Conservation (phyloP, 495 filamentous ascomycete species). For the Articulospora tetracladia region DNA sequence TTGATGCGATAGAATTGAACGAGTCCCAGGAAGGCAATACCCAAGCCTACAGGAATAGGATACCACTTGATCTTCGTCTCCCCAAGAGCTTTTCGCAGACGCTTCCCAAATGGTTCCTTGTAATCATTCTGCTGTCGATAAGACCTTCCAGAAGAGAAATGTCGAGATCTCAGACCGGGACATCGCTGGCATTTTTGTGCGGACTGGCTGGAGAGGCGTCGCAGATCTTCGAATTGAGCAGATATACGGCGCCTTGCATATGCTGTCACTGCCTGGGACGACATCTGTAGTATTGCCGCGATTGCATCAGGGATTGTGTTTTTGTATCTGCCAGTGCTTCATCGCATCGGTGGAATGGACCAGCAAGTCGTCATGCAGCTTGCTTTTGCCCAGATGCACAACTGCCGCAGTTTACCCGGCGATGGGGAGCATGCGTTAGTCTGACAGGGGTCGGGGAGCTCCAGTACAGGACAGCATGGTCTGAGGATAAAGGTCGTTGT, state of each 20-base stretch:
- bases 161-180: constrained; percentile 24
- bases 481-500: no score
- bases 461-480: background rate
- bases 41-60: constrained; percentile 89
- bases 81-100: constrained; percentile 58
- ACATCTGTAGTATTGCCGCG: constrained; percentile 7
- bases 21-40: constrained; percentile 81
- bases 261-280: constrained; percentile 5
- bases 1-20: constrained; percentile 78
- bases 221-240: constrained; percentile 6
- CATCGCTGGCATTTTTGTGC: constrained; percentile 3
- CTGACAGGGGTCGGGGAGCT: no score
- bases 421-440: no score
- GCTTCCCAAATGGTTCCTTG: constrained; percentile 59
- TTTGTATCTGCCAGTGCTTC: background rate
- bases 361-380: background rate
- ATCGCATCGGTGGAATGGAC: background rate
- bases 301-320: background rate
- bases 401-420: background rate
- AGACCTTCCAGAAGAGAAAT: constrained; percentile 37
- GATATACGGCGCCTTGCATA: constrained; percentile 8
- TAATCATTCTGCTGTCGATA: constrained; percentile 35
- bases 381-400: background rate
- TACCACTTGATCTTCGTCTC: constrained; percentile 88
- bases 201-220: constrained; percentile 1